phyloP scores from a whole-genome alignment of 1,139 yeast genomes.

The Hanseniaspora gamundiae region DNA sequence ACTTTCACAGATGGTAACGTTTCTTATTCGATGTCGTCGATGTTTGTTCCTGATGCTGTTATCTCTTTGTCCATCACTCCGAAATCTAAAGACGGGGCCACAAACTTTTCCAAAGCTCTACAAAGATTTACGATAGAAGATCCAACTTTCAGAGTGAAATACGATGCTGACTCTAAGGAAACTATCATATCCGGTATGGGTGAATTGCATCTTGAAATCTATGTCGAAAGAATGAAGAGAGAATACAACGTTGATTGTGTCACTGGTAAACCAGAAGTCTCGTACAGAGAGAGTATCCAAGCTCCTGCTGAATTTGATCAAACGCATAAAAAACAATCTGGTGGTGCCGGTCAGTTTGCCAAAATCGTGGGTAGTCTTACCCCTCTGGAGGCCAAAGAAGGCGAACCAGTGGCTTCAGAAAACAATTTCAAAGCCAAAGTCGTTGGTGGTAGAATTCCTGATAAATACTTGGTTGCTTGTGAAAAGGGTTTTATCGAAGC shows the following conservation, averaged over 20 bases:
- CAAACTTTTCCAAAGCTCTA: conserved; percentile 89
- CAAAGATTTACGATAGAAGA: conserved; percentile 97
- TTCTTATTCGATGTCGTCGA: conserved; percentile 78
- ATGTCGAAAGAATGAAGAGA: conserved; percentile 94
- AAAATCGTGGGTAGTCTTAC: conserved; percentile 82
- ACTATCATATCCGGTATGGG: conserved; percentile 98
- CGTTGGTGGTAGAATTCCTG: conserved; percentile 96
- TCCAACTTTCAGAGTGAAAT: conserved; percentile 91
- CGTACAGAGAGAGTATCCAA: conserved; percentile 89
- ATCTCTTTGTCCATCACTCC: conserved; percentile 87
- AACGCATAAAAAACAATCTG: conserved; percentile 95
- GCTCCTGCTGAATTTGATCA: conserved; percentile 70
- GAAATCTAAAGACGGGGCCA: conserved; percentile 72
- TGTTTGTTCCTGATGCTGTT: conserved; percentile 98
- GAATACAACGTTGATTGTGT: conserved; percentile 93
- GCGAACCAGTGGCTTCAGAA: conserved; percentile 18
- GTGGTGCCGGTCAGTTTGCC: conserved; percentile 99
- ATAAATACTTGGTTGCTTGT: conserved; percentile 89
- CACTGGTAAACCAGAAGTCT: conserved; percentile 96
- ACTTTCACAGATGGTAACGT: conserved; percentile 80
- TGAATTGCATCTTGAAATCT: conserved; percentile 89
- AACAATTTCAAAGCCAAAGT: conserved; percentile 75
- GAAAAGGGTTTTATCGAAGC: conserved; percentile 92
- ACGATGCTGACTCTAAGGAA: conserved; percentile 85
- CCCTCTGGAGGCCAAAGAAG: conserved; percentile 41